phyloP scores from a whole-genome alignment of 139 green algal species.

The Picochlorum sp. region DNA sequence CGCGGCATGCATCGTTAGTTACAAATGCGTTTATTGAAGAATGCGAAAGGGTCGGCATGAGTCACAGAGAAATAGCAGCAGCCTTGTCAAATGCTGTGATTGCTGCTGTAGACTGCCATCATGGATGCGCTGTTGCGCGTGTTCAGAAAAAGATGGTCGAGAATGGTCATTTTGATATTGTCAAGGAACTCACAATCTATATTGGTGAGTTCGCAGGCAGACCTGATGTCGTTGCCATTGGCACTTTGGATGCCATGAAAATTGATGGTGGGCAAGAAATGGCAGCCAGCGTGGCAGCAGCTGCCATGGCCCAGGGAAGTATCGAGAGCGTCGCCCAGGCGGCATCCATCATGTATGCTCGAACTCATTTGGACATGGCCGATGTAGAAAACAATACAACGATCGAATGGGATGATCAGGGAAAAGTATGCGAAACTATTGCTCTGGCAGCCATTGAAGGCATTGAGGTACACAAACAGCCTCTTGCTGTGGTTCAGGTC shows the following conservation, averaged over 20 bases:
- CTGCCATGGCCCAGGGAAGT: background rate
- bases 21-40: background rate
- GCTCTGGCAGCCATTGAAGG: no score
- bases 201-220: background rate
- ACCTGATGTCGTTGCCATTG: slow-evolving; percentile 2
- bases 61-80: background rate
- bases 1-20: background rate
- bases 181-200: background rate
- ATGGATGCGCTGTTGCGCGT: background rate
- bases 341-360: background rate
- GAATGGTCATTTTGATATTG: background rate
- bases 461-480: no score
- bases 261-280: background rate
- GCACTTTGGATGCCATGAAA: background rate
- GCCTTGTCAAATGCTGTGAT: background rate
- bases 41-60: background rate
- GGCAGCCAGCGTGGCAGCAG: background rate
- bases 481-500: no score
- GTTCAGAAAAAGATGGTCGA: background rate
- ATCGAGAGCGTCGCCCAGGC: background rate
- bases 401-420: no score
- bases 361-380: no score
- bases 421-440: no score
- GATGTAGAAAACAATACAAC: no score
- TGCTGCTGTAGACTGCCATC: background rate